Base-by-base conservation (phyloP, 1,284 basidiomycete species). In the Apiotrichum gracile region DNA sequence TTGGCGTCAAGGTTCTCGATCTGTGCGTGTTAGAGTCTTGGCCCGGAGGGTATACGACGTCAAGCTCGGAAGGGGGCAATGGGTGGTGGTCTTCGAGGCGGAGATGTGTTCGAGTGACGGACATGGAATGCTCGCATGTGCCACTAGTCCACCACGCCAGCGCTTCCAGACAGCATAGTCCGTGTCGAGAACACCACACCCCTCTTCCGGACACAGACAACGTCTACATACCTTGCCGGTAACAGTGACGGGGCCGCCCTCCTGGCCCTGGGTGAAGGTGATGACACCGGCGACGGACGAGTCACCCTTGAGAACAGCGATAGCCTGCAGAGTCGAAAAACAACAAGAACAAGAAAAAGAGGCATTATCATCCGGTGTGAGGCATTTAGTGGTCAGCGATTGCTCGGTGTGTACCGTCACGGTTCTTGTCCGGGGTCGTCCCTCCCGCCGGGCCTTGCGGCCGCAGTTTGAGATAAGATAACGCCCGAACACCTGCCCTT, bases 271-370 rank as follows among this genome's bases (percentile, higher is more conserved):
- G 40, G 79, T 77, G 72, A 89, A 87, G 41, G 77, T 79, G 56
- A 88, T 81, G 25, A 79, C 82, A 48, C 87, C 87, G 46, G 76
- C 74, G 51, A 85, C 83, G 55, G 75, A 69, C 8, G 83, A 66
- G 54, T 81, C 79, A 44, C 86, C 85, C 57, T 78, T 81, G 64
- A 89, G 76, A 25, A 86, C 79, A 26, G 80, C 85, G 43, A 85
- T 78, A 35, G 86, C 86, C 85, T 86, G 55, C 22, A 41, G 31
- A 4, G 38, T 48, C 29, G 26, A 35, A 21, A 33, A 29, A 41
- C 33, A 38, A 22, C 25, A 16, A 37, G 13, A 29, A 29, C 17
- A n/a, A 14, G 24, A 25, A 19, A 21, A 27, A 27, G 44, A 27
- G 37, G 25, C 39, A 31, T 45, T 43, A 29, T 35, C n/a, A 21